Conservation (phyloP, 306 rosid species). For the Oemleria cerasiformis region DNA sequence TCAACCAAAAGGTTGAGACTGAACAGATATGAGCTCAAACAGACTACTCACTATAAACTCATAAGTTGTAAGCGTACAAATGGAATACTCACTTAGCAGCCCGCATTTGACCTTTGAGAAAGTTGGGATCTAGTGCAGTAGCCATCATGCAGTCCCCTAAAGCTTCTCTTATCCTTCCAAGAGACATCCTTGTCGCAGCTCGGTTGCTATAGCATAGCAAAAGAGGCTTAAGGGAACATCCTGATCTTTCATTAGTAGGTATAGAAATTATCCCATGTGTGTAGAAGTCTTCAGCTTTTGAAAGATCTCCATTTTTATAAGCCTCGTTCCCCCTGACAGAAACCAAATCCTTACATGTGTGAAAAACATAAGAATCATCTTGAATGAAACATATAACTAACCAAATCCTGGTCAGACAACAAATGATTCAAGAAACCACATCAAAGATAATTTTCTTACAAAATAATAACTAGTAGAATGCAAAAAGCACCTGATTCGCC, state of each 20-base stretch:
- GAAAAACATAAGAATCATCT: constrained; percentile 19
- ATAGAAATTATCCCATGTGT: constrained; percentile 72
- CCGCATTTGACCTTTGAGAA: constrained; percentile 73
- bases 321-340: constrained; percentile 78
- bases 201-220: constrained; percentile 86
- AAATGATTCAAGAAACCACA: constrained; percentile 16
- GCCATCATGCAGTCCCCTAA: constrained; percentile 74
- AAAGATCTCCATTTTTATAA: constrained; percentile 61
- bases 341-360: constrained; percentile 22
- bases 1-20: background rate
- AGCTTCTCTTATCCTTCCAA: constrained; percentile 82
- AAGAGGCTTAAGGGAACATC: constrained; percentile 57
- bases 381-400: constrained; percentile 9
- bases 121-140: constrained; percentile 62
- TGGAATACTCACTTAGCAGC: constrained; percentile 70
- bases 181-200: constrained; percentile 72
- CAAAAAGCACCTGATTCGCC: constrained; percentile 71
- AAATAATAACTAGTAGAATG: constrained; percentile 6
- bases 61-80: constrained; percentile 20
- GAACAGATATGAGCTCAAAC: background rate
- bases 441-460: constrained; percentile 3
- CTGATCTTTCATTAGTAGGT: constrained; percentile 60
- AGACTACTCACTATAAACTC: background rate
- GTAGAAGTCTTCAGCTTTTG: constrained; percentile 80
- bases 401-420: constrained; percentile 14